Base-by-base conservation (phyloP, 2,329 filamentous ascomycete species). In the Hymenoscyphus repandus region DNA sequence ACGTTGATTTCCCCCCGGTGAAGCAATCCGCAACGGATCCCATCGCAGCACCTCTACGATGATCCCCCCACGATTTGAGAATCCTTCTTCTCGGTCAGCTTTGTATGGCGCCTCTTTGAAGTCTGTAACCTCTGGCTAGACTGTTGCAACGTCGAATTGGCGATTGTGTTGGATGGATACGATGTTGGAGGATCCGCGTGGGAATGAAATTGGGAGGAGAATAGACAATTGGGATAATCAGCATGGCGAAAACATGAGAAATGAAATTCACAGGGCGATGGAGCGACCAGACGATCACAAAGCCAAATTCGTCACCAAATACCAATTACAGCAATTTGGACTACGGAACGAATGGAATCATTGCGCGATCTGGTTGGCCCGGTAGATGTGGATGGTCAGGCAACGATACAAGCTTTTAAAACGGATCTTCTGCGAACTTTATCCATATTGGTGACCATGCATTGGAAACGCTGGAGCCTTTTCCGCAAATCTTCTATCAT, bases 371-470 rank as follows among this genome's bases (percentile, higher is more conserved):
- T 37, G 10, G 15, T 37, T 17, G 34, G 10, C 12, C 34, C 34
- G 15, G 5, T 4, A 13, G 15, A 13, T 17, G 15, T 13, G 4
- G 10, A 37, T 13, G 10, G 3, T 13, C 5, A 37, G 15, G 15
- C 15, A 13, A 17, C 34, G 10, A 37, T 37, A 13, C 12, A 4
- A 4, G 15, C 15, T 17, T 17, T 37, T 3, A 13, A 17, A 17
- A 37, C 5, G 22, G 11, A 38, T 13, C 38, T 54, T 12, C 22
- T 51, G 15, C 47, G 50, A 39, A 48, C 45, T n/a, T 20, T 54
- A 18, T 54, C 49, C 11, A 54, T 54, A 37, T 45, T 54, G n/a
- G 49, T 54, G 15, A 13, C 22, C n/a, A 54, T 54, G 9, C 11
- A 30, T 30, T 54, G 52, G 52, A 31, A 51, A 10, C 20, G 41